Percentiles rank a stretch among this genome's conserved stretches.
Conservation (phyloP, 2,329 filamentous ascomycete species). For the Talaromyces verruculosus region DNA sequence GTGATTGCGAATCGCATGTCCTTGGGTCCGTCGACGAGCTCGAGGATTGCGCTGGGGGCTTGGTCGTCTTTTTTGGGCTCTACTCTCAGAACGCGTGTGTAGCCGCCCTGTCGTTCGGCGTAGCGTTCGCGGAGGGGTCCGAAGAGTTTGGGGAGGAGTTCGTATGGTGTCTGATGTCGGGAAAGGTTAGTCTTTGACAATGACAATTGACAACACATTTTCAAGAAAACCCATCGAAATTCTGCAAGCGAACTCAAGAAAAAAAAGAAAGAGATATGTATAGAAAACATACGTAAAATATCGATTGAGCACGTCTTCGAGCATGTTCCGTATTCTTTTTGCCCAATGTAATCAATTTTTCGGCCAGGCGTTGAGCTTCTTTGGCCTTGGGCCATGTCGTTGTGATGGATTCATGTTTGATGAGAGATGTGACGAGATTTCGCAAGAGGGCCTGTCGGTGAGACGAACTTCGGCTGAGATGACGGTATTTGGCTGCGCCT, state of each 20-base stretch:
- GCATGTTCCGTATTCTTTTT: conserved; percentile 90
- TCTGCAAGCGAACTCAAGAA: neutral
- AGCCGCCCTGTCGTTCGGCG: conserved; percentile 75
- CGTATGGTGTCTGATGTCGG: conserved; percentile 39
- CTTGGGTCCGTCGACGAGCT: conserved; percentile 89
- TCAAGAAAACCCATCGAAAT: neutral
- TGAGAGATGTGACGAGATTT: conserved; percentile 92
- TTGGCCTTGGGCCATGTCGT: conserved; percentile 98
- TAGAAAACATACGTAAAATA: conserved; percentile 70
- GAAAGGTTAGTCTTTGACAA: neutral
- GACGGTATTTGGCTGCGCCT: conserved; percentile 81
- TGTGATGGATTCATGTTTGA: conserved; percentile 87
- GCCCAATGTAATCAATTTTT: conserved; percentile 89
- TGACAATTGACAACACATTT: no score
- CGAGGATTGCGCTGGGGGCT: conserved; percentile 83
- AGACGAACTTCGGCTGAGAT: conserved; percentile 79
- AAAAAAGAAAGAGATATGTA: neutral
- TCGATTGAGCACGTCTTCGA: conserved; percentile 69
- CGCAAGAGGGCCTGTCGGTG: conserved; percentile 91
- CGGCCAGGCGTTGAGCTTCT: conserved; percentile 88
- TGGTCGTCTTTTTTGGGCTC: conserved; percentile 88
- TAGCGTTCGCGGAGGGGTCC: conserved; percentile 79
- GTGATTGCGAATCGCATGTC: conserved; percentile 96
- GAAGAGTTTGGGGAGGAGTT: conserved; percentile 77
- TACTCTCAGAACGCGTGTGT: conserved; percentile 90